These are phyloP conservation scores for Talaromyces sp. DNA, from an alignment of 2,329 filamentous ascomycete species.

Conservation along the genomic window DNA sequence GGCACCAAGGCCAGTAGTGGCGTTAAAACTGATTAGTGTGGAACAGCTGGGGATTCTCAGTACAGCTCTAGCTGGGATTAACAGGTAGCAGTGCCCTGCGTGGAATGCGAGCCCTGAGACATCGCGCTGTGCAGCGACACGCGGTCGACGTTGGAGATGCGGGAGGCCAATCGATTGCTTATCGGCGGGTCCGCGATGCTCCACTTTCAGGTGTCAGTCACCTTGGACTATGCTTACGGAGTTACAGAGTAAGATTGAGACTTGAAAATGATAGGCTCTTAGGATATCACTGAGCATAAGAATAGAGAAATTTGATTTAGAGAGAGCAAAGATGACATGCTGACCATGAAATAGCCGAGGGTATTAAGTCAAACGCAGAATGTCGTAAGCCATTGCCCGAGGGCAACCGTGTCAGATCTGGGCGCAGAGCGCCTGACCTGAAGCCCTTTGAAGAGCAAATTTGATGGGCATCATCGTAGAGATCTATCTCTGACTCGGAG, in stretches of 20 bases:
- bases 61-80: not conserved
- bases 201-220: not conserved
- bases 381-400: conserved; percentile 2
- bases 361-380: conserved; percentile 23
- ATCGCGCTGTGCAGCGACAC: not conserved
- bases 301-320: not conserved
- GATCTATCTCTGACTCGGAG: conserved; percentile 2
- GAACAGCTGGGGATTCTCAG: not conserved
- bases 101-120: not conserved
- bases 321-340: no score
- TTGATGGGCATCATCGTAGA: not conserved
- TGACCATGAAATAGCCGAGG: conserved; percentile 9
- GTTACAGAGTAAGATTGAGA: not conserved
- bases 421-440: not conserved
- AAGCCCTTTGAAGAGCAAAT: not conserved
- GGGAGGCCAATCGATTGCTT: conserved; percentile 9
- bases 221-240: not conserved
- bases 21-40: not conserved
- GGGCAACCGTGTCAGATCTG: conserved; percentile 5
- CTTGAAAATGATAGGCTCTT: not conserved
- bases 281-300: not conserved
- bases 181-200: conserved; percentile 14
- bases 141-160: conserved; percentile 1
- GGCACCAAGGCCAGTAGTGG: conserved; percentile 2
- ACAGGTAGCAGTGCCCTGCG: not conserved